These are phyloP conservation scores for Aspergillus conjunctus DNA, from an alignment of 495 filamentous ascomycete species.

Conservation along the genomic window DNA sequence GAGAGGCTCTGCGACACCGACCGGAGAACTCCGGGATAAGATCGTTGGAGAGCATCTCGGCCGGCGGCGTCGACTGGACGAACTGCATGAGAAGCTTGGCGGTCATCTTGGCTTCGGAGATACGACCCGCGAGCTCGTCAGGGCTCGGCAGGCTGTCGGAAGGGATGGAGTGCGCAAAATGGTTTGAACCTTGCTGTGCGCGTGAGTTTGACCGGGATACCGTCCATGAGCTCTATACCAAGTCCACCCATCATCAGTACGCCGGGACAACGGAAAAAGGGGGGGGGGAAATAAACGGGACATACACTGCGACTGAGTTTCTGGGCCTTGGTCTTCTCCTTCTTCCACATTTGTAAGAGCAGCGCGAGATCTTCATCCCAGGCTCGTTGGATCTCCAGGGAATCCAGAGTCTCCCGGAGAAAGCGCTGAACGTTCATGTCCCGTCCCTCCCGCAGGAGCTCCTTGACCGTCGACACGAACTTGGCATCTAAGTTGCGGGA, in stretches of 20 bases:
- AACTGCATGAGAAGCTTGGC: conserved; percentile 90
- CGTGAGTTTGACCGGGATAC: conserved; percentile 2
- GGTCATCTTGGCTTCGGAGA: conserved; percentile 87
- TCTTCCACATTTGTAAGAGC: conserved; percentile 83
- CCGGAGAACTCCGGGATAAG: conserved; percentile 90
- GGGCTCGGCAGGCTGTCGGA: conserved; percentile 64
- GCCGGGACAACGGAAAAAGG: background rate
- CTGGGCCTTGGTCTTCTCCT: conserved; percentile 64
- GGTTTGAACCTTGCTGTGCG: conserved; percentile 23
- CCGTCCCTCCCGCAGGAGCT: conserved; percentile 67
- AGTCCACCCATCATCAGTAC: background rate
- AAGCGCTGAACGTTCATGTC: conserved; percentile 82
- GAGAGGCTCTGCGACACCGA: conserved; percentile 76
- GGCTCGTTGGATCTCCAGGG: conserved; percentile 65
- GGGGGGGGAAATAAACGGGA: background rate
- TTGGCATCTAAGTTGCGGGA: conserved; percentile 82
- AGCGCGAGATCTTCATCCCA: conserved; percentile 70
- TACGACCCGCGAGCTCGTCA: conserved; percentile 76
- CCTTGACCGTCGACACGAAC: conserved; percentile 75
- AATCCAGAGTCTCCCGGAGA: conserved; percentile 78
- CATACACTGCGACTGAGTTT: conserved; percentile 8
- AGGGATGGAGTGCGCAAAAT: conserved; percentile 45
- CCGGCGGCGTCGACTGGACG: conserved; percentile 75
- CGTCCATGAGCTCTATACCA: conserved; percentile 16
- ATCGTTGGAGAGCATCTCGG: conserved; percentile 77